phyloP scores from a whole-genome alignment of 2,329 filamentous ascomycete genomes.

The Botrytis fragariae region DNA sequence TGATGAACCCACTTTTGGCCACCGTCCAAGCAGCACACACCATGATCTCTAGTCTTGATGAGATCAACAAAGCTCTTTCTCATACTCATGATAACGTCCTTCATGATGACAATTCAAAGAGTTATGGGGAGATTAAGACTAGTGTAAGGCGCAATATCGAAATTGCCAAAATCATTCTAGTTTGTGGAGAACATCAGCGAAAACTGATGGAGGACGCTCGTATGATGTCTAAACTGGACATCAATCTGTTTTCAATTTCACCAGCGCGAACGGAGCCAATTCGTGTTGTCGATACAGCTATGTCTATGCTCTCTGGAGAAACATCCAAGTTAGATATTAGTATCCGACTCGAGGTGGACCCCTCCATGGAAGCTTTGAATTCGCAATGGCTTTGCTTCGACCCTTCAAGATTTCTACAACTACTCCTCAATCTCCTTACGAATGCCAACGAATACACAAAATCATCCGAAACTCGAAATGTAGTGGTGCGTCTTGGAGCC shows the following conservation, averaged over 20 bases:
- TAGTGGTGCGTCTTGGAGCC: background rate
- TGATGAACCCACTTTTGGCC: constrained; percentile 1
- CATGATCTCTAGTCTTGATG: constrained; percentile 65
- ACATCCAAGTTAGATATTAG: background rate
- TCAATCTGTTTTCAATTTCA: background rate
- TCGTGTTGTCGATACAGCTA: background rate
- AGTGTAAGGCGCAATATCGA: background rate
- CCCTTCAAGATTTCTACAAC: constrained; percentile 9
- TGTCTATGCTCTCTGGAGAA: constrained; percentile 5
- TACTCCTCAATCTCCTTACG: background rate
- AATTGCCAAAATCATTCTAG: background rate
- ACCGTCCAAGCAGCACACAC: constrained; percentile 63
- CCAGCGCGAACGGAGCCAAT: background rate
- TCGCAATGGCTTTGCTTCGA: background rate
- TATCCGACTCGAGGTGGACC: background rate
- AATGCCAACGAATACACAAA: background rate
- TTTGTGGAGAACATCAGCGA: background rate
- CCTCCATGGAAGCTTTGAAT: background rate
- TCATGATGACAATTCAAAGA: background rate
- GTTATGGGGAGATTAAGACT: background rate
- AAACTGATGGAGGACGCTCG: background rate
- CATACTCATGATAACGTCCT: constrained; percentile 21
- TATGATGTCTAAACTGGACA: background rate
- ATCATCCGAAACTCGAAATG: background rate
- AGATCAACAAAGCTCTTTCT: constrained; percentile 61